Evolutionary conservation across 2,329 filamentous ascomycete species (phyloP).

Genomic region (Herpotrichia juniperi): DNA sequence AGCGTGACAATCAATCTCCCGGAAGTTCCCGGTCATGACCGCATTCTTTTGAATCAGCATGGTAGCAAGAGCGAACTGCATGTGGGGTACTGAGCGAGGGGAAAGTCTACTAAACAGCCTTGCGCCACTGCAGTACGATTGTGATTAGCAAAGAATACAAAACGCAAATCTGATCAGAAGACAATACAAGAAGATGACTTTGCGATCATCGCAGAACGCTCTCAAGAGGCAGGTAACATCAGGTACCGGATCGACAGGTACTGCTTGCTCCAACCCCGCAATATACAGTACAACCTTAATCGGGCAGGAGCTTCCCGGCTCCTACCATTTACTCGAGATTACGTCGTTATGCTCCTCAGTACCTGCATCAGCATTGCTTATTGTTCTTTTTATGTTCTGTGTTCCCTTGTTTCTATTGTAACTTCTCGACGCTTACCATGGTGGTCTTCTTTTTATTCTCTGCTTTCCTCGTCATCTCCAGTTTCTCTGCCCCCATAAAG

Average conservation of each 20-base stretch:
- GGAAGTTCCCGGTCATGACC: neutral
- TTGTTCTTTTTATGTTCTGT: neutral
- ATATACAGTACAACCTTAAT: conserved; percentile 23
- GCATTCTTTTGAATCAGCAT: neutral
- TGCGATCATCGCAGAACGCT: neutral
- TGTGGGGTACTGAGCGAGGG: neutral
- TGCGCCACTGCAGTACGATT: too few relatives aligned
- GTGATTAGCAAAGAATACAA: too few relatives aligned
- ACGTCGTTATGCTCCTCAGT: conserved; percentile 16
- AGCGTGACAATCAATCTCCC: neutral
- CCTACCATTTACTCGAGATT: conserved; percentile 19
- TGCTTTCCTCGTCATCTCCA: neutral
- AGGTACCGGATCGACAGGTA: conserved; percentile 11
- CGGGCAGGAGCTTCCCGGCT: conserved; percentile 22
- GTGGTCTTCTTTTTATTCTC: neutral
- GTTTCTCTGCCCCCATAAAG: neutral
- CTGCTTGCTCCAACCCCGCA: conserved; percentile 33
- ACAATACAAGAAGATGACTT: neutral
- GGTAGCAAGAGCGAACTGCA: neutral
- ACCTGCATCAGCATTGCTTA: neutral
- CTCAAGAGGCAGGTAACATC: conserved; percentile 6
- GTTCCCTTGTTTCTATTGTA: neutral
- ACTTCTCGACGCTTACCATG: neutral
- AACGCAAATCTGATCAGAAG: too few relatives aligned
- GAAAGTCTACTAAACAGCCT: neutral